Base-by-base conservation (phyloP, 1,284 basidiomycete species). In the Sutorius eximius region DNA sequence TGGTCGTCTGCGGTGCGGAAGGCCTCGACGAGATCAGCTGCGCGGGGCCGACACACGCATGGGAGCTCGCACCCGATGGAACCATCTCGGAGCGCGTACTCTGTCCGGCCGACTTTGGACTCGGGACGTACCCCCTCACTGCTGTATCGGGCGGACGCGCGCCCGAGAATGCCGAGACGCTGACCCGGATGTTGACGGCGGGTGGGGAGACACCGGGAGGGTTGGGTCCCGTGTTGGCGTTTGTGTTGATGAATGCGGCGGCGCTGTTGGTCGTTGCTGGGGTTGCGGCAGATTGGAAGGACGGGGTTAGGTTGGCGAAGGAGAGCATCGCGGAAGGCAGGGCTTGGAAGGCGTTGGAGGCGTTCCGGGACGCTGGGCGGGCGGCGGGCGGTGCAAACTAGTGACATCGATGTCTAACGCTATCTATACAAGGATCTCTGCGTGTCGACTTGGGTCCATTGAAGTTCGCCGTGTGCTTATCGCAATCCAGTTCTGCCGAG, bases 1-100 rank as follows among this genome's bases (percentile, higher is more conserved):
- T 97, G 62, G 94, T 99, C 36, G 96, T 98, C 0, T 98, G 95
- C 64, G 96, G 96, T 2, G 83, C 83, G 45, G 97, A 99, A 71
- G 85, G 85, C 1, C 79, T 99, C 42, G 96, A 98, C 71, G 96
- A 99, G 77, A 93, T 99, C 67, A 93, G 89, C 66, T 93, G 91
- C 67, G 93, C 87, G 5, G 96, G 96, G 0, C 83, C 88, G n/a
- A 96, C 95, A 11, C 82, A 85, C 74, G 89, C 84, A 15, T 86
- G 82, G 81, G 81, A 85, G 62, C 73, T 90, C 34, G 70, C 70
- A 29, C 58, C 43, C 3, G 75, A 85, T 53, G 85, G 83, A 20
- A 55, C 68, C 32, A 79, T 89, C 59, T 77, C 73, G 0, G 78
- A 83, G 62, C 72, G 66, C 37, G 78, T 75, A 15, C 65, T 89